Base-by-base conservation (phyloP, 192 early-diverging fungal species). In the Gamsiella multidivaricata region DNA sequence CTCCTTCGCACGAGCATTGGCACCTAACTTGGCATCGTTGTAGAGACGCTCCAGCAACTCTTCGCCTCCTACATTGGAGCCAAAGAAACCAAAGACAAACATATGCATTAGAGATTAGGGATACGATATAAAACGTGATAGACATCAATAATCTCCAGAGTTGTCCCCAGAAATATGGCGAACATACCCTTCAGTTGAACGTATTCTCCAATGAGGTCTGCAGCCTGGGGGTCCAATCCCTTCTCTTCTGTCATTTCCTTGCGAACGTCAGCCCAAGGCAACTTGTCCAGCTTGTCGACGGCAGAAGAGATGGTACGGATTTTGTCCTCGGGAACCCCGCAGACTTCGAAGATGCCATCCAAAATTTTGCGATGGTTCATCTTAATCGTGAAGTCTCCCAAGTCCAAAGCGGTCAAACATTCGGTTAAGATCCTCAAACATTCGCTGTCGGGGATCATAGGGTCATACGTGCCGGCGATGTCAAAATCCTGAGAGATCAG, bases 361-460 rank as follows among this genome's bases (percentile, higher is more conserved):
- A 99, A 85, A 54, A 99, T 90, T 86, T 96, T 96, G 62, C 97
- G 89, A 87, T 99, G 94, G 83, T 98, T 98, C 45, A 99, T 82
- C 89, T 99, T 99, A 79, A 99, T 83, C 26, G 88, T 89, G 79
- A 95, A 99, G n/a, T 86, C 66, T 14, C 96, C 97, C 52, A 99
- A 81, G 25, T 95, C 92, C 56, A 99, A 85, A 2, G 63, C 80
- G 7, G 79, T 85, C 80, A 99, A 86, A 26, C 94, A 88, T 79
- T 99, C 96, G 37, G 87, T 85, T 61, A 92, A 87, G 22, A 97
- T 87, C 23, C 89, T 83, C 34, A 99, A 65, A 37, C 91, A 89
- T 71, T 99, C 97, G 25, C 95, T 90, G 75, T 99, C 97, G 25
- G 97, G 94, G n/a, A 99, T 87, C 97, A 99, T 99, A 12, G 94